Evolutionary conservation across 1,284 basidiomycete genomes (phyloP), one percentile per base, ranked within the genome.

Genomic region (Heliocybe sulcata): DNA sequence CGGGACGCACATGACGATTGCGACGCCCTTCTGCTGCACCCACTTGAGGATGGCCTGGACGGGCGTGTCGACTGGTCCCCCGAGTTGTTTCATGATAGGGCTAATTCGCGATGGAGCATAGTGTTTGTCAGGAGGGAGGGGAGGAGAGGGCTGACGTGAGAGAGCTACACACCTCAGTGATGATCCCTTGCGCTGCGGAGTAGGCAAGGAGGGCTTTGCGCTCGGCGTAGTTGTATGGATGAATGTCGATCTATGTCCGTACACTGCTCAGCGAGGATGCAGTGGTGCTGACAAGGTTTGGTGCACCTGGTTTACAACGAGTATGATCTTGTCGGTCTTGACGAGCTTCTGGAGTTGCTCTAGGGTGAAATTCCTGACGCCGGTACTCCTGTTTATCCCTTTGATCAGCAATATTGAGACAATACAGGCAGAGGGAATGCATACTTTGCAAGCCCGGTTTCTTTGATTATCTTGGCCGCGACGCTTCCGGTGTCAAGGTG

Each of bases 311-410:
- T 93, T 91, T 42, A 89, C 87, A 0, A 80, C 84, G 11, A 90
- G 90, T 57, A 78, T 81, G 59, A 87, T 70, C 35, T 75, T 76
- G 1, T 83, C 82, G 0, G 74, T 70, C 57, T 79, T 79, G 54
- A 86, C 60, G 1, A 92, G 66, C 2, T 69, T 70, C 64, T 87
- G 71, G 2, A 92, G 75, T 29, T 90, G 72, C 1, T 77, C 67
- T 12, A 87, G 64, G 16, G 65, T 69, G 65, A 88, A 91, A 72
- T 91, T 92, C 69, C 85, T 88, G 52, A 91, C 85, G n/a, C 88
- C 89, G 59, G 90, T 90, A 61, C 83, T 87, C 77, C 85, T 88
- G 58, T 2, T 42, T 53, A 47, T 14, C 14, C 45, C 33, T 33
- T 45, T 22, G 29, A 47, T 25, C 27, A 19, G 31, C 38, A 26